These are phyloP conservation scores for Mesembryanthemum crystallinum DNA, from an alignment of 148 eudicot species.

Conservation along the genomic window DNA sequence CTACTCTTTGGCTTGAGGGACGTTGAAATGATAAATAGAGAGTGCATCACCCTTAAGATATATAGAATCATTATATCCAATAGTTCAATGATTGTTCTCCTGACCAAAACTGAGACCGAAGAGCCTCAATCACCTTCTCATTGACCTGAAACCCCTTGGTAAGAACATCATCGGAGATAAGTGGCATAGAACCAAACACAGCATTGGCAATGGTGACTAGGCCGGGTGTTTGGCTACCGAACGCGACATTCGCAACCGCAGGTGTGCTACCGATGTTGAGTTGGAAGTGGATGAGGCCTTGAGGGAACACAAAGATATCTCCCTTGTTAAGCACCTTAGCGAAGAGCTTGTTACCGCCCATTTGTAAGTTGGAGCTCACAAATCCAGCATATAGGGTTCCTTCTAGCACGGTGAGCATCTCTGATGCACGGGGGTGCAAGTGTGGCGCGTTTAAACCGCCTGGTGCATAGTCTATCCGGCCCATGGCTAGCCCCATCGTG, in stretches of 20 bases:
- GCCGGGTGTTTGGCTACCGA: constrained; percentile 27
- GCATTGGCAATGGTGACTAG: constrained; percentile 12
- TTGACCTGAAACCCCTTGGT: constrained; percentile 22
- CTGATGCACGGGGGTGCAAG: constrained; percentile 29
- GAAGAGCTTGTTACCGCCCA: constrained; percentile 13
- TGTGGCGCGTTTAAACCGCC: constrained; percentile 29
- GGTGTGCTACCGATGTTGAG: constrained; percentile 15
- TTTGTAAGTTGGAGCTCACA: constrained; percentile 15
- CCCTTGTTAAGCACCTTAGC: constrained; percentile 17
- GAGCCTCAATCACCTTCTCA: constrained; percentile 2
- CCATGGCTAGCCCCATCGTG: constrained; percentile 28
- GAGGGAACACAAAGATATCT: constrained; percentile 30
- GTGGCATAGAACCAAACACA: constrained; percentile 21
- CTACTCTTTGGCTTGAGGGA: too few relatives aligned
- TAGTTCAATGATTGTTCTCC: not conserved
- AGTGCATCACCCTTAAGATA: too few relatives aligned
- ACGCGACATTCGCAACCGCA: constrained; percentile 23
- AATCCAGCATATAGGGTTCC: constrained; percentile 26
- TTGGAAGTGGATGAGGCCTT: constrained; percentile 27
- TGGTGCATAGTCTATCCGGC: constrained; percentile 23
- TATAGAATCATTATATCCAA: not conserved
- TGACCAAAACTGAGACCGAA: constrained; percentile 13
- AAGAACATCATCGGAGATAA: constrained; percentile 27
- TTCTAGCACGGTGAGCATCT: constrained; percentile 9
- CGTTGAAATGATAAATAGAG: too few relatives aligned